Evolutionary conservation across 768 basidiomycete species (phyloP).

Genomic region (Mycena floridula): DNA sequence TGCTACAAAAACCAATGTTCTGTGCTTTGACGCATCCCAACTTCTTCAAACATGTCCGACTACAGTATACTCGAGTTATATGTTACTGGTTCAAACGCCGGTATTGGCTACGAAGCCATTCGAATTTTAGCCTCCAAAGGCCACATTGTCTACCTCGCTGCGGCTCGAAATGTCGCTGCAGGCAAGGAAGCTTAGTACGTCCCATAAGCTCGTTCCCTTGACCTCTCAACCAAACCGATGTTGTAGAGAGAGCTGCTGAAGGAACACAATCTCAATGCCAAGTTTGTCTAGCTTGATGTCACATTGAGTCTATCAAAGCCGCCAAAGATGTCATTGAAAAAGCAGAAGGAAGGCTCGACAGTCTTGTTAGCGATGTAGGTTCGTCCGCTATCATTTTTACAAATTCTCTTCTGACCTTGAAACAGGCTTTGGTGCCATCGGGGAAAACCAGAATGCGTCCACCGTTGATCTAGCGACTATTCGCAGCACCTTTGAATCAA

Average conservation of each 20-base stretch:
- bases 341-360: constrained; percentile 34
- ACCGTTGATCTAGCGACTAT: not conserved
- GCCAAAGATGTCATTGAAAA: constrained; percentile 30
- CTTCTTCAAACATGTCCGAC: too few species aligned
- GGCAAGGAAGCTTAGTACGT: not conserved
- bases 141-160: not conserved
- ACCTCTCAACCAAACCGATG: not conserved
- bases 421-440: not conserved
- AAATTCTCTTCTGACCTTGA: not conserved
- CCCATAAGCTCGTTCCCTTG: not conserved
- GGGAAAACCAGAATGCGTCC: not conserved
- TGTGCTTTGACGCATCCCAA: too few species aligned
- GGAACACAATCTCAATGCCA: constrained; percentile 15
- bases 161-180: not conserved
- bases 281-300: constrained; percentile 33
- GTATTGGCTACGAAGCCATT: not conserved
- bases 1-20: too few species aligned
- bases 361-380: constrained; percentile 43
- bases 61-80: not conserved
- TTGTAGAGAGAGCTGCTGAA: constrained; percentile 14
- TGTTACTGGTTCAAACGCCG: not conserved
- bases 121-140: not conserved
- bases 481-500: not conserved
- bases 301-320: constrained; percentile 25
- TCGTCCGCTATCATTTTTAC: constrained; percentile 1